Conservation (phyloP, 345 rosid genomes). For the Gossypioides kirkii region DNA sequence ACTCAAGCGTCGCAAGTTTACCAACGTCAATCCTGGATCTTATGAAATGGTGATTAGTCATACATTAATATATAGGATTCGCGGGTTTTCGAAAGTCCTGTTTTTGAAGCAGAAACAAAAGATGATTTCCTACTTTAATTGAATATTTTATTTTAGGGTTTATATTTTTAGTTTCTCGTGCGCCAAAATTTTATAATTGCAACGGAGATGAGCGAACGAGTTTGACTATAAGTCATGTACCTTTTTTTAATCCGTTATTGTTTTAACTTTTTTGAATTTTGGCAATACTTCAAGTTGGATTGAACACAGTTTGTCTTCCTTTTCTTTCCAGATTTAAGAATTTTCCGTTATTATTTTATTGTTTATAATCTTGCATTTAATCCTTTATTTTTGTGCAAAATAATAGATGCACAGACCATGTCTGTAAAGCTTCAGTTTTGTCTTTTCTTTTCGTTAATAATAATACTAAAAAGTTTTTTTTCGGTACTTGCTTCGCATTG, state of each 20-base stretch:
- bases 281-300: conserved; percentile 26
- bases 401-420: conserved; percentile 41
- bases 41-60: conserved; percentile 40
- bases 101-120: background rate
- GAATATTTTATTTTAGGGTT: background rate
- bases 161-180: conserved; percentile 27
- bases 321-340: conserved; percentile 24
- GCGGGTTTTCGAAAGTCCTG: background rate
- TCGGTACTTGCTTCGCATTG: conserved; percentile 23
- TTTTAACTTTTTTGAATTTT: conserved; percentile 31
- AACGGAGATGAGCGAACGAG: conserved; percentile 38
- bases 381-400: conserved; percentile 26
- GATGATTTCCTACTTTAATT: background rate
- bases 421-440: conserved; percentile 59
- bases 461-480: conserved; percentile 16
- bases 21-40: conserved; percentile 46
- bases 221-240: conserved; percentile 56
- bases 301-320: conserved; percentile 24
- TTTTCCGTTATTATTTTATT: conserved; percentile 21
- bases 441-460: conserved; percentile 39
- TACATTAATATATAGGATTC: background rate
- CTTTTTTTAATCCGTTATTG: conserved; percentile 23
- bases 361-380: conserved; percentile 29
- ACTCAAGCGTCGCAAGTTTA: conserved; percentile 35
- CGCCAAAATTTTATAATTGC: conserved; percentile 33